Base-by-base conservation (phyloP, 2,329 filamentous ascomycete species). In the Colletotrichum destructivum region DNA sequence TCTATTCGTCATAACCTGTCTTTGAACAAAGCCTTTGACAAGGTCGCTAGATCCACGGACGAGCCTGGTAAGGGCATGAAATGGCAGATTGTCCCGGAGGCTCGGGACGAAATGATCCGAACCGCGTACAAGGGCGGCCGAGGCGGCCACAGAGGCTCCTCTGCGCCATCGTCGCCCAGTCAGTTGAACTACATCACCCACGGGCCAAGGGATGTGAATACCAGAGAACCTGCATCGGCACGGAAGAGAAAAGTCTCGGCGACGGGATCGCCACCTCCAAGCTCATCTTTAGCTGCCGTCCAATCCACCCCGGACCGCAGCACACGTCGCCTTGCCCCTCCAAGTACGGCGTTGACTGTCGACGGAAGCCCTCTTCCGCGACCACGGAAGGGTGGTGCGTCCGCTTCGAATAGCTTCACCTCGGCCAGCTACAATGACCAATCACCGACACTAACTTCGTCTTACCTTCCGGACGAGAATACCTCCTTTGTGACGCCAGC, bases 1-100 rank as follows among this genome's bases (percentile, higher is more conserved):
- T 98, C 95, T 0, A 99, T 99, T 75, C 92, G 96, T 15, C 96
- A 99, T 81, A 99, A 99, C 77, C 83, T 99, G 16, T 98, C 96
- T 1, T 84, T 99, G 52, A 98, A 97, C 81, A 98, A 98, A 80
- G 91, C 93, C 0, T 99, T 99, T 78, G 92, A 95, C 76, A 99
- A 99, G 81, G 93, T 98, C 11, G 93, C 96, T 3, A 92, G 96
- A 57, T 92, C 94, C 18, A 98, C 95, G 0, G 94, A 98, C 76
- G 96, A 99, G 80, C 96, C 96, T 26, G 96, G 96, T 15, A 99
- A 99, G 81, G 96, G 96, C 38, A 98, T 98, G 95, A 98, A 98
- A 80, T 99, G 96, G 96, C 94, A 96, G 82, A 95, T 99, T 78
- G 91, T 94, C 4, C 88, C 93, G 1, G 94, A 97, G 74, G 89